These are phyloP conservation scores for Capsicum rhomboideum DNA, from an alignment of 257 asterid species.

Conservation along the genomic window DNA sequence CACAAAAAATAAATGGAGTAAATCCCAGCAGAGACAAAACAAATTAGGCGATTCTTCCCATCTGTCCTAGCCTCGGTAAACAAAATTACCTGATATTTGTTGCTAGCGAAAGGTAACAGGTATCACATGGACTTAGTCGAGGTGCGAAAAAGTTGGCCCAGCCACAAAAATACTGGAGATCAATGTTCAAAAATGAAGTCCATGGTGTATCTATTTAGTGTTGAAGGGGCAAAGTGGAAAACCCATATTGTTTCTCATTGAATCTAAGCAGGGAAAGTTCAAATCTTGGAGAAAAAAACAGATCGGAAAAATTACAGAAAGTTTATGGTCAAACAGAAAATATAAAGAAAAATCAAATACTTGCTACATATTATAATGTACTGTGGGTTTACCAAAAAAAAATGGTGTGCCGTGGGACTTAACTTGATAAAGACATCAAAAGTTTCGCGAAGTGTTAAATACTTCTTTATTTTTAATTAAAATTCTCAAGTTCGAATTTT, in stretches of 20 bases:
- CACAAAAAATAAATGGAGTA: neutral
- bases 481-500: too few species aligned
- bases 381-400: neutral
- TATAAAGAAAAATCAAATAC: neutral
- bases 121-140: too few species aligned
- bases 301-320: neutral
- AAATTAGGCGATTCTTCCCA: too few species aligned
- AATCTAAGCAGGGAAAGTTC: neutral
- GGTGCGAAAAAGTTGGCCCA: too few species aligned
- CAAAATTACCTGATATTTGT: too few species aligned
- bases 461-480: too few species aligned
- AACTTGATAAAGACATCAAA: neutral
- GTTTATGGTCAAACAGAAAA: neutral
- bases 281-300: neutral
- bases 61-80: too few species aligned
- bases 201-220: neutral
- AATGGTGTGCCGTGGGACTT: neutral
- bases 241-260: neutral
- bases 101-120: too few species aligned
- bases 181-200: neutral
- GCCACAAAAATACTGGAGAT: neutral
- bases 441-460: too few species aligned
- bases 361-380: neutral
- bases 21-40: too few species aligned
- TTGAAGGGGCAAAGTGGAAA: neutral